A percentile compares a stretch with the other conserved stretches of the same genome.
These are phyloP conservation scores for Juncus effusus DNA, from an alignment of 176 grass and related monocot species.

Conservation along the genomic window DNA sequence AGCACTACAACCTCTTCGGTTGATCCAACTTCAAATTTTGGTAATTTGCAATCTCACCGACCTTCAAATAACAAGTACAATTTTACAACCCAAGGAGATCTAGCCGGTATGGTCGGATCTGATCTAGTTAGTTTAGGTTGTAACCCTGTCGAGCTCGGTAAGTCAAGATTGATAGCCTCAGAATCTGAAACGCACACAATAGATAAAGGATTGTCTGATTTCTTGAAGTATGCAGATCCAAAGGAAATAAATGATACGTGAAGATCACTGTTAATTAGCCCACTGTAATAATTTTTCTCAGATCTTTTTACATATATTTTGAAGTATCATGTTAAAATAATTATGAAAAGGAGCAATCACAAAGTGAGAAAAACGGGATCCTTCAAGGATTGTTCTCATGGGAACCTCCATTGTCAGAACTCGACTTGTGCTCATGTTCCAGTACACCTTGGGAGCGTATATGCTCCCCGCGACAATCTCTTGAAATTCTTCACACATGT, in stretches of 20 bases:
- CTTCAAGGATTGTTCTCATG: too few relatives aligned
- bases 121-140: slow-evolving; percentile 11
- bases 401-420: slow-evolving; percentile 71
- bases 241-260: slow-evolving; percentile 46
- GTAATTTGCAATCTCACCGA: slow-evolving; percentile 25
- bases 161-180: slow-evolving; percentile 20
- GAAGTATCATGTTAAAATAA: too few relatives aligned
- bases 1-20: slow-evolving; percentile 18
- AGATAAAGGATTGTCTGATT: slow-evolving; percentile 32
- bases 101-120: slow-evolving; percentile 1
- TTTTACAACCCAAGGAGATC: slow-evolving; percentile 17
- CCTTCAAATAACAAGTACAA: slow-evolving; percentile 17
- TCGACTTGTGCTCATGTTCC: slow-evolving; percentile 71
- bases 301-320: too few relatives aligned
- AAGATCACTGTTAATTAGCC: slow-evolving; percentile 35
- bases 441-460: slow-evolving; percentile 84
- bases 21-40: slow-evolving; percentile 23
- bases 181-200: slow-evolving; percentile 21
- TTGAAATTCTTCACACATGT: slow-evolving; percentile 77
- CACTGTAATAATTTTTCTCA: too few relatives aligned
- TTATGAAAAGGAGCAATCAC: too few relatives aligned
- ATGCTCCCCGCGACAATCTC: slow-evolving; percentile 66
- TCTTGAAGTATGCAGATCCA: slow-evolving; percentile 29
- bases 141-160: not conserved
- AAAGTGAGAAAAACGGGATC: too few relatives aligned